Evolutionary conservation across 2,329 filamentous ascomycete genomes (phyloP).

Genomic region (Pyrenophora teres): DNA sequence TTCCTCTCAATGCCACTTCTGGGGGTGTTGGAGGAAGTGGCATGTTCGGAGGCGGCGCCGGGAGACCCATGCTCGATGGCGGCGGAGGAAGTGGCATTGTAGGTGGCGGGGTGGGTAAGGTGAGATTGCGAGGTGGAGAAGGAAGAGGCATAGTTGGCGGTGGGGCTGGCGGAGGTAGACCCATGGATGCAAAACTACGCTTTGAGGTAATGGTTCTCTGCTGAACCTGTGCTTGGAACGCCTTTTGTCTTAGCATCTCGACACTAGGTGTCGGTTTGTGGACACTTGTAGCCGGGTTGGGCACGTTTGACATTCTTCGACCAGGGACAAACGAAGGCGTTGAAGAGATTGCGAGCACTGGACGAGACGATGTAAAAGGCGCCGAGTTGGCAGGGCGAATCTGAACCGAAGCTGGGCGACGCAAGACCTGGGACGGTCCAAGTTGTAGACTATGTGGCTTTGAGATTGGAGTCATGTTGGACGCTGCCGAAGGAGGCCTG

Average conservation of each 20-base stretch:
- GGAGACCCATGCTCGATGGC: slow-evolving; percentile 13
- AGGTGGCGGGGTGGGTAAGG: slow-evolving; percentile 17
- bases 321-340: slow-evolving; percentile 41
- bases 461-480: slow-evolving; percentile 16
- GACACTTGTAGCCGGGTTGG: slow-evolving; percentile 7
- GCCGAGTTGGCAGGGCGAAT: slow-evolving; percentile 50
- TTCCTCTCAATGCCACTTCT: slow-evolving; percentile 5
- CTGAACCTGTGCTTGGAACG: slow-evolving; percentile 13
- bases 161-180: slow-evolving; percentile 53
- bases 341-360: slow-evolving; percentile 33
- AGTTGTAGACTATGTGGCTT: slow-evolving; percentile 17
- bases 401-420: slow-evolving; percentile 52
- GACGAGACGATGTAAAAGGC: slow-evolving; percentile 50
- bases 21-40: slow-evolving; percentile 14
- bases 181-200: slow-evolving; percentile 46
- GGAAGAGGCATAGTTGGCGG: slow-evolving; percentile 54
- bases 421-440: slow-evolving; percentile 34
- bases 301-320: slow-evolving; percentile 26
- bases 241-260: slow-evolving; percentile 34
- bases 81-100: slow-evolving; percentile 19
- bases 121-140: slow-evolving; percentile 36
- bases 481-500: slow-evolving; percentile 21
- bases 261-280: slow-evolving; percentile 29
- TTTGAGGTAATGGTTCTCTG: slow-evolving; percentile 31
- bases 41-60: slow-evolving; percentile 15